Evolutionary conservation across 2,329 filamentous ascomycete species (phyloP), one percentile per base, ranked within the genome.

Genomic region (Fusarium secorum): DNA sequence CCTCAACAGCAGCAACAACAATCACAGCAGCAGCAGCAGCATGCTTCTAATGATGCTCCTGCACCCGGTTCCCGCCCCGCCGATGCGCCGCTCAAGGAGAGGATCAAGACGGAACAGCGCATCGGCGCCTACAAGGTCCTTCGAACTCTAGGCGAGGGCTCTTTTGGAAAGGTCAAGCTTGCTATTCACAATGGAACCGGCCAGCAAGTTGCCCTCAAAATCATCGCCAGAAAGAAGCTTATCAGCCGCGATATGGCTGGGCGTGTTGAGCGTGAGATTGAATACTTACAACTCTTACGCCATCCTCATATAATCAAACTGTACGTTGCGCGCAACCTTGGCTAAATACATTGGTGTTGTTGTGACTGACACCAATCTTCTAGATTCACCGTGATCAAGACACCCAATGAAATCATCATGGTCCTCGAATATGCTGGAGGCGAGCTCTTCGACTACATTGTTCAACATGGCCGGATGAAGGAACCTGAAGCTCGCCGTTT

Each of bases 301-400:
- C 96, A 99, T 81, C 96, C 96, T 42, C 96, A 99, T 82, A 99
- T 99, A 80, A 99, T 99, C 85, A 99, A 99, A 83, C 88, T 99
- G 90, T 98, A 86, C 78, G 88, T 85, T 42, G 36, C 24, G 30
- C 26, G 26, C 20, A 45, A 26, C 13, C 18, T 36, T 49, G 35
- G 14, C 17, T 22, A 53, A 36, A 18, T 28, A 33, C 28, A 26
- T 32, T 32, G 42, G 39, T 7, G 44, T 32, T 15, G 11, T 35
- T 18, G 26, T 30, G 36, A 52, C 68, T 75, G 28, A 74, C 53
- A 41, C 17, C 22, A 20, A 39, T 45, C 2, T 38, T 44, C 10
- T 57, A 96, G 93, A 61, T 97, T 94, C 82, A 98, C 96, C 33
- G 96, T 99, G 71, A 98, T 99, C 80, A 98, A 97, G 70, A 98